Base-by-base conservation (phyloP, 176 grass and related monocot genomes). In the Zoysia japonica region DNA sequence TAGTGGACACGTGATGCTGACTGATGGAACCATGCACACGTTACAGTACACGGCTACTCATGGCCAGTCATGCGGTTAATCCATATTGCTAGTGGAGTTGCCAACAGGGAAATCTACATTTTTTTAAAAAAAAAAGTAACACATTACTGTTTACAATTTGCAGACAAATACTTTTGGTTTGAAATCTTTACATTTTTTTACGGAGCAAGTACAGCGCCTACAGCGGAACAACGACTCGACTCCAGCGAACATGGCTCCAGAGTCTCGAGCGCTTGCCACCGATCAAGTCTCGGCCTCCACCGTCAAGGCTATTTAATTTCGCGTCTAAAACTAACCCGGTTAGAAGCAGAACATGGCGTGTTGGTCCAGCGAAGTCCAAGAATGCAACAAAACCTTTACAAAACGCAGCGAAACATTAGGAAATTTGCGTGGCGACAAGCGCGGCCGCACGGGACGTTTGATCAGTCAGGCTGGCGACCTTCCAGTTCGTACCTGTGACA, bases 21-120 rank as follows among this genome's bases (percentile, higher is more conserved):
- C 66, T 61, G 54, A 77, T 70, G 73, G 65, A 70, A 12, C 65
- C 65, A 84, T 84, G 65, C 73, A 84, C 65, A 84, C 82, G 65
- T 15, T 40, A 6, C 14, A 2, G 73, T 74, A 43, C 44, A 50
- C 51, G 53, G 28, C 52, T 59, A 1, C 36, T 40, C 28, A 28
- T 28, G 28, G 28, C 28, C 28, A 28, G 28, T 28, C 28, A 28
- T 28, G 28, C 28, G 28, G 28, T 28, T 28, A 28, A 28, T 28
- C 28, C 28, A 28, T 28, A 28, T 28, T 28, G 28, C 28, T 28
- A 0, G 28, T 28, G 28, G 28, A 28, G 28, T 28, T 28, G 28
- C 28, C 28, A 28, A 28, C 28, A 28, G 28, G 28, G 28, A 28
- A 28, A 28, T 28, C 28, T 28, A 28, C 28, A 28, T 28, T 28